These are phyloP conservation scores for Neonectria sp. DNA, from an alignment of 2,329 filamentous ascomycete species.

Conservation along the genomic window DNA sequence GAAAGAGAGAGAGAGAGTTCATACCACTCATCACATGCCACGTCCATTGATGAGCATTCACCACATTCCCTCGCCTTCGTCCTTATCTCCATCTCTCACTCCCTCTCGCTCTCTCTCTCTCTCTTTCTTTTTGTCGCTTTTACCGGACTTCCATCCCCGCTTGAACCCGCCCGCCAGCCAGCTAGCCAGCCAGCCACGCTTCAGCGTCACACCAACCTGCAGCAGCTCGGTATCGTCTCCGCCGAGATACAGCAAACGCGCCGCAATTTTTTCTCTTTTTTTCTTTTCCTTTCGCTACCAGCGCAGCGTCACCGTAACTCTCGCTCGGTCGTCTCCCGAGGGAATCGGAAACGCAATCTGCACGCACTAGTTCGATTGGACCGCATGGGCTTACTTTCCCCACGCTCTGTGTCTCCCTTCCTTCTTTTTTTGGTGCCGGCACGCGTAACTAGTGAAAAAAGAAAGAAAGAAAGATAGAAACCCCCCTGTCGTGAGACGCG, in stretches of 20 bases:
- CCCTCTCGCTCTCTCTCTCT: background rate
- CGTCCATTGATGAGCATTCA: background rate
- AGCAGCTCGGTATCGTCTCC: conserved; percentile 21
- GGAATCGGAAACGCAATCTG: background rate
- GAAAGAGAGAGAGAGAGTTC: background rate
- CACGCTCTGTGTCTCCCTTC: background rate
- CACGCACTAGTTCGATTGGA: conserved; percentile 3
- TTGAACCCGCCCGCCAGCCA: background rate
- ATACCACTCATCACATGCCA: background rate
- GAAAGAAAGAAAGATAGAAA: background rate
- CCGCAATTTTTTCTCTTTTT: background rate
- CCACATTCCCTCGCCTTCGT: background rate
- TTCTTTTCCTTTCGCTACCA: background rate
- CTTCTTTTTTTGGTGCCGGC: background rate
- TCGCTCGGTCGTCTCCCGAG: conserved; percentile 9
- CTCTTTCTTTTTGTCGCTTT: background rate
- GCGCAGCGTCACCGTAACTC: background rate
- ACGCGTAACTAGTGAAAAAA: background rate
- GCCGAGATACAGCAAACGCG: conserved; percentile 24
- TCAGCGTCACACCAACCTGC: conserved; percentile 7
- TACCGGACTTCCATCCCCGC: conserved; percentile 17
- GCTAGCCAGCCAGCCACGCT: background rate
- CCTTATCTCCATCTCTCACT: background rate
- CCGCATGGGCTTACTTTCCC: background rate
- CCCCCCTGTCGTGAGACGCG: conserved; percentile 22